A percentile compares a stretch with the other conserved stretches of the same genome.
phyloP scores from a whole-genome alignment of 108 stramenopile species.

The Nitzschia sp. region DNA sequence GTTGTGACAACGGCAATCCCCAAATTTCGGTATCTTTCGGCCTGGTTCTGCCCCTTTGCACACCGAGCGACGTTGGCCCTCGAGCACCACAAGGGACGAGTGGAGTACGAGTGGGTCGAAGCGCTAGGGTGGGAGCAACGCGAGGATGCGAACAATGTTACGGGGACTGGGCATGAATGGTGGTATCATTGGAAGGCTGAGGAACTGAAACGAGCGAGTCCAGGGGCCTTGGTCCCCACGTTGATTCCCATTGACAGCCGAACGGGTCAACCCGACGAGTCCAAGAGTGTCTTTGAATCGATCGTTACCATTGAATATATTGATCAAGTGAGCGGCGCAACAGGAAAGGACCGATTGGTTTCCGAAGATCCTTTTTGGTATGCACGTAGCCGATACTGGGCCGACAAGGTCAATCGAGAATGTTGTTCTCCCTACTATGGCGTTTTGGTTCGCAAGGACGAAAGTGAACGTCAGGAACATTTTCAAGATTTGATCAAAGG shows the following conservation, averaged over 20 bases:
- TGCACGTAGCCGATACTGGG: slow-evolving; percentile 71
- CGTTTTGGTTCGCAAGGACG: slow-evolving; percentile 71
- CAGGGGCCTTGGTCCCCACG: slow-evolving; percentile 79
- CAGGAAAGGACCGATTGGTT: slow-evolving; percentile 56
- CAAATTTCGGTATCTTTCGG: slow-evolving; percentile 73
- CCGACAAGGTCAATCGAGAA: slow-evolving; percentile 80
- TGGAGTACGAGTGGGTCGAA: slow-evolving; percentile 87
- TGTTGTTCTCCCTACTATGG: slow-evolving; percentile 85
- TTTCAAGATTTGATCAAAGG: slow-evolving; percentile 67
- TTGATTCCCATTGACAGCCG: slow-evolving; percentile 55
- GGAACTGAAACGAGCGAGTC: slow-evolving; percentile 67
- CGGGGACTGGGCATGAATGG: slow-evolving; percentile 82
- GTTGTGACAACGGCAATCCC: too few species aligned
- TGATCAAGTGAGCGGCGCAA: slow-evolving; percentile 64
- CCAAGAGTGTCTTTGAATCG: slow-evolving; percentile 67
- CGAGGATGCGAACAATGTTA: slow-evolving; percentile 65
- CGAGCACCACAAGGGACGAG: slow-evolving; percentile 70
- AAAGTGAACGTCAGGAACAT: slow-evolving; percentile 60
- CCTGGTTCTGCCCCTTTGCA: slow-evolving; percentile 91
- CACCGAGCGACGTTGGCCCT: slow-evolving; percentile 84
- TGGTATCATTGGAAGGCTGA: slow-evolving; percentile 90
- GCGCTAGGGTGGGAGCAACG: slow-evolving; percentile 84
- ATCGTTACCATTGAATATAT: slow-evolving; percentile 75
- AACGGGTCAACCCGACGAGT: slow-evolving; percentile 45
- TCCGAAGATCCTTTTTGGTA: slow-evolving; percentile 72